Base-by-base conservation (phyloP, 2,329 filamentous ascomycete species). In the Penicillium vulpinum region DNA sequence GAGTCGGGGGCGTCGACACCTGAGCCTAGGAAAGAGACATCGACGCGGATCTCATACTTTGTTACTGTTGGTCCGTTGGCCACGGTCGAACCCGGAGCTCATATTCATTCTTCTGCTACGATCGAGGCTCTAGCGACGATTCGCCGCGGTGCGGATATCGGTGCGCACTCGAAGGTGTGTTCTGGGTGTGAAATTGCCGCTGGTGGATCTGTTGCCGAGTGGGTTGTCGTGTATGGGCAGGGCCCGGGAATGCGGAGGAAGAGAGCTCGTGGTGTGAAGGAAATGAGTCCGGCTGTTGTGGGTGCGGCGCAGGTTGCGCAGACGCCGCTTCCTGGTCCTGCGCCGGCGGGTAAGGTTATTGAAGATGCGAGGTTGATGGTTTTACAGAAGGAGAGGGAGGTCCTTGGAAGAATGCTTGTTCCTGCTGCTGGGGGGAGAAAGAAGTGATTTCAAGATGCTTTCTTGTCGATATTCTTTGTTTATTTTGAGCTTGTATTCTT, bases 91-190 rank as follows among this genome's bases (percentile, higher is more conserved):
- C 69, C 77, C 0, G 76, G 76, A 2, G 69, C 70, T n/a, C 70
- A 73, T 38, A 66, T 79, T n/a, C 68, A 73, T 29, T 73, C 73
- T 3, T 70, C 68, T 9, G 71, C 71, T 5, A 62, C 67, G 5
- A 65, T 80, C 35, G 86, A 86, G 26, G 62, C 78, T 8, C 72
- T 79, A n/a, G 76, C 73, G 18, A 66, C 67, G 6, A 59, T 80
- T 45, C 61, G 71, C 35, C 62, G 67, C 10, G 60, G 67, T 13
- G 73, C 72, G 11, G 68, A 63, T 2, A 64, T 77, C 4, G 70
- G 75, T n/a, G 63, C 73, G 80, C 84, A 91, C 69, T 88, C 88
- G 66, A 91, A 88, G 22, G 80, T 92, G 50, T 87, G 88, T 8
- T 82, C 88, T 0, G 80, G 84, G 57, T 87, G 83, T 24, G 78